Base-by-base conservation (phyloP, 2,329 filamentous ascomycete genomes). In the Neofusicoccum kwambonambiense region DNA sequence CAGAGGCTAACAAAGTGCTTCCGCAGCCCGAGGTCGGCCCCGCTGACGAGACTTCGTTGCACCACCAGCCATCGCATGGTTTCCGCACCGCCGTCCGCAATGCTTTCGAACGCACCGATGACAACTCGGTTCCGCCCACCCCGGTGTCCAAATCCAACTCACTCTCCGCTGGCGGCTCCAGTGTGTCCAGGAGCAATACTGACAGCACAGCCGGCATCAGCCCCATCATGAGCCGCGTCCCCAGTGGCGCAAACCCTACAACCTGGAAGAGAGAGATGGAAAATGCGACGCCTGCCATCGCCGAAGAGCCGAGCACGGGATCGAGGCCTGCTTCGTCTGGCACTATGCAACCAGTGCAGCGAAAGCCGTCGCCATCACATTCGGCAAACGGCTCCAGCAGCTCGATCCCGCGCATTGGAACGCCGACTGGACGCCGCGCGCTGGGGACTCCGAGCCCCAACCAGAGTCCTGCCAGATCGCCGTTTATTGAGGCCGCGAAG, bases 121-220 rank as follows among this genome's bases (percentile, higher is more conserved):
- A 83, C 47, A 80, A 80, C 39, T 81, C 80, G 5, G 78, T 82
- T 47, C 84, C 85, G 3, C 79, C 81, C 9, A 83, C 84, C 3
- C 83, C 84, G 9, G 74, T 81, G 47, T 83, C 83, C 19, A 78
- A 77, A 63, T 76, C 74, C n/a, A 80, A 79, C 62, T 73, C 73
- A 11, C 69, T 72, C 41, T 73, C 71, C 22, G 64, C 64, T 1
- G 72, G 72, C 4, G 74, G 73, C 11, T 76, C 75, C 2, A 82
- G 78, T 45, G 76, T 87, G n/a, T 80, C 77, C 41, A 79, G 87
- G 66, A 88, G 85, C 62, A 85, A 89, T 68, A 89, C 87, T 65
- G 83, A 83, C 66, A 87, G 86, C 67, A 89, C 87, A 8, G 82
- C 83, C 56, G 81, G 81, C 34, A 87, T 90, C 67, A 89, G 87